Evolutionary conservation across 2,329 filamentous ascomycete genomes (phyloP).

Genomic region (Talaromyces verruculosus): DNA sequence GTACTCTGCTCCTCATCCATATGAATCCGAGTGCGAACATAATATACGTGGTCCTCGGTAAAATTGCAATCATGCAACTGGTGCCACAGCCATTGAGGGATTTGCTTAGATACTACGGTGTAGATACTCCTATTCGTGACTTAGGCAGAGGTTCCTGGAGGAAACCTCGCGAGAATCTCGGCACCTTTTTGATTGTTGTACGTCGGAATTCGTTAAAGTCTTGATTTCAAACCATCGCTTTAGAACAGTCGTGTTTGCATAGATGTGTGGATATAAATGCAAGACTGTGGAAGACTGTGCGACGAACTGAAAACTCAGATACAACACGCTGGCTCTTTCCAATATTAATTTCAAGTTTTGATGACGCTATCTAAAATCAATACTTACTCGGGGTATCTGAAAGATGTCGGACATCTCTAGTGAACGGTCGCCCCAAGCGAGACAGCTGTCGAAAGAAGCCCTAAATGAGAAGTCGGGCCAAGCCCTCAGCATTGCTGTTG

Average conservation of each 20-base stretch:
- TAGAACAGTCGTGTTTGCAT: neutral
- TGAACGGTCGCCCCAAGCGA: neutral
- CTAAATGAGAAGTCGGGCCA: neutral
- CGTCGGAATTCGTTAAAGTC: neutral
- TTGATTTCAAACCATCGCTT: neutral
- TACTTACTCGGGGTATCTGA: neutral
- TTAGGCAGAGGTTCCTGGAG: neutral
- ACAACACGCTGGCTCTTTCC: neutral
- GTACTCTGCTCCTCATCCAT: neutral
- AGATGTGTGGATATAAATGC: neutral
- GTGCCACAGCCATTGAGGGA: no score
- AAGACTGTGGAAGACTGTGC: neutral
- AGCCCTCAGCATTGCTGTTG: neutral
- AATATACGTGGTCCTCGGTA: neutral
- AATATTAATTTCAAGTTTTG: neutral
- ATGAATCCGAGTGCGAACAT: neutral
- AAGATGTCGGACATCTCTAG: neutral
- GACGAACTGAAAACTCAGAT: neutral
- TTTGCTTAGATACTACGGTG: neutral
- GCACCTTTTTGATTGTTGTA: neutral
- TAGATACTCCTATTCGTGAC: neutral
- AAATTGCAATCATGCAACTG: neutral
- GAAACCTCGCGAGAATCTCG: neutral
- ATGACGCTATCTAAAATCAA: neutral
- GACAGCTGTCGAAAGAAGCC: neutral